Percentiles rank a stretch among this genome's conserved stretches.
Evolutionary conservation across 2,329 filamentous ascomycete species (phyloP).

Genomic region (Fusarium sp.): DNA sequence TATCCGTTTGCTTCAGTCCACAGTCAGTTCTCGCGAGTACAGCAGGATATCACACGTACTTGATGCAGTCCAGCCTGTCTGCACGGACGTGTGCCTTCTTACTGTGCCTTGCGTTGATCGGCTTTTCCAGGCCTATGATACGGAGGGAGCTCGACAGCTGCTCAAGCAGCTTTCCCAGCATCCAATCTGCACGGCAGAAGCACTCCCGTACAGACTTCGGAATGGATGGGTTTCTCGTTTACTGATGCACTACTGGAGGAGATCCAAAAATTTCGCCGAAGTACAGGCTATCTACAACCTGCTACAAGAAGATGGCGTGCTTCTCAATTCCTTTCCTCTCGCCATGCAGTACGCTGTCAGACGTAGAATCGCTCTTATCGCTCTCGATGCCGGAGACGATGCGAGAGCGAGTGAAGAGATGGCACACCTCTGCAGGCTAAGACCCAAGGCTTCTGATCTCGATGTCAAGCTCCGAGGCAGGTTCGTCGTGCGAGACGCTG

Average conservation of each 20-base stretch:
- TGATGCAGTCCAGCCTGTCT: conserved; percentile 40
- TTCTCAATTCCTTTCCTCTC: conserved; percentile 32
- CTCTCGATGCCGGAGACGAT: conserved; percentile 50
- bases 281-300: conserved; percentile 49
- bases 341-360: conserved; percentile 50
- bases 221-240: conserved; percentile 44
- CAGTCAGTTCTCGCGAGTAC: conserved; percentile 35
- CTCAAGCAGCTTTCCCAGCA: conserved; percentile 32
- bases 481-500: conserved; percentile 49
- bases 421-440: conserved; percentile 38
- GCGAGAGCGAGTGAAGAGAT: conserved; percentile 48
- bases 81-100: conserved; percentile 43
- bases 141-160: conserved; percentile 34
- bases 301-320: conserved; percentile 51
- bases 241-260: conserved; percentile 48
- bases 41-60: conserved; percentile 39
- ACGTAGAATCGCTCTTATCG: conserved; percentile 46
- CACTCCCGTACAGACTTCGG: conserved; percentile 14
- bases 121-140: conserved; percentile 30
- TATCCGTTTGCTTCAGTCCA: conserved; percentile 46
- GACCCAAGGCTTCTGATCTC: conserved; percentile 28
- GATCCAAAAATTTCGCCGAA: conserved; percentile 38
- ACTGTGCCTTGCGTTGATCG: conserved; percentile 43
- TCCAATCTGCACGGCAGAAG: conserved; percentile 3
- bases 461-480: conserved; percentile 51